Conservation (phyloP, 176 grass and related monocot genomes). For the Leersia perrieri region DNA sequence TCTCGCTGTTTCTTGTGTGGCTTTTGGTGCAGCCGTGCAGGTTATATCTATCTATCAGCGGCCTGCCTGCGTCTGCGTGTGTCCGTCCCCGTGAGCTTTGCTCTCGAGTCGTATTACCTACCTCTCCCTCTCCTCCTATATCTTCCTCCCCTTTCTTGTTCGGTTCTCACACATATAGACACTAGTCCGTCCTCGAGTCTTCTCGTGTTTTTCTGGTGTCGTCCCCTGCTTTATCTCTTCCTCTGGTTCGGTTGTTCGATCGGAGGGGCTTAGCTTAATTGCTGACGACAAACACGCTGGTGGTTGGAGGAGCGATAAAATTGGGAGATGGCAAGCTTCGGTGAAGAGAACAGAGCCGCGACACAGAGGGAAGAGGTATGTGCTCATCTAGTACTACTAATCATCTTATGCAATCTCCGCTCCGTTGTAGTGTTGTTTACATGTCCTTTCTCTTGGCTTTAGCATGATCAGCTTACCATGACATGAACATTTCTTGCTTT, state of each 20-base stretch:
- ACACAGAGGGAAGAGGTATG: conserved; percentile 37
- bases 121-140: background rate
- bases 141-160: background rate
- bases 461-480: background rate
- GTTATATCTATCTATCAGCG: too few relatives aligned
- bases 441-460: background rate
- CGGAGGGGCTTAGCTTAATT: background rate
- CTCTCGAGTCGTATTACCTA: conserved; percentile 17
- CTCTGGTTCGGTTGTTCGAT: background rate
- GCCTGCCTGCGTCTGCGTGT: too few relatives aligned
- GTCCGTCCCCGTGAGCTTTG: too few relatives aligned
- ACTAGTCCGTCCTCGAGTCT: background rate
- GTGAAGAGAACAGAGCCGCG: conserved; percentile 1
- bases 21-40: too few relatives aligned
- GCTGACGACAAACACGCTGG: background rate
- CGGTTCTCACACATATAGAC: background rate
- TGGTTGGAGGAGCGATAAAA: background rate
- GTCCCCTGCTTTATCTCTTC: background rate
- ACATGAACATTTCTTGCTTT: background rate
- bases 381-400: background rate
- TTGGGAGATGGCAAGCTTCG: conserved; percentile 28
- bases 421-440: background rate
- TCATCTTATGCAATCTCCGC: background rate
- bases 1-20: too few relatives aligned
- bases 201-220: background rate